phyloP scores from a whole-genome alignment of 108 stramenopile species.

The Cyclotella baltica region DNA sequence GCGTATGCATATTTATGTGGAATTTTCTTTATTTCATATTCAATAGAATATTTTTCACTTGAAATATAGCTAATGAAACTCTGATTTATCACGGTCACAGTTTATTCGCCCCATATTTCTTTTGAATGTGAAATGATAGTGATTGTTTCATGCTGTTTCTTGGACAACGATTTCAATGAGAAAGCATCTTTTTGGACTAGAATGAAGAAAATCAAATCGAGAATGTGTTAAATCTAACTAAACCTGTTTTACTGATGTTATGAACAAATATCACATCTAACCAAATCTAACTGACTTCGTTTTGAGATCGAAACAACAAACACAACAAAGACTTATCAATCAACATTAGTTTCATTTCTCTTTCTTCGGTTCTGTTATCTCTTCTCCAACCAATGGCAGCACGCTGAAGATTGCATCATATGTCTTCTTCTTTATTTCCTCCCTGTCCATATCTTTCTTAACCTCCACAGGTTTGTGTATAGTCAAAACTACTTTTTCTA shows the following conservation, averaged over 20 bases:
- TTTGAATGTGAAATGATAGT: too few relatives aligned
- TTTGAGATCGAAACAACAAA: neutral
- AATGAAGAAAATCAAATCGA: too few relatives aligned
- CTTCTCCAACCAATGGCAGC: conserved; percentile 60
- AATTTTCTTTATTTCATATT: conserved; percentile 1
- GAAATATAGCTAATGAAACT: conserved; percentile 1
- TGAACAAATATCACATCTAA: too few relatives aligned
- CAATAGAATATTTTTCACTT: conserved; percentile 1
- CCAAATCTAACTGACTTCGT: neutral
- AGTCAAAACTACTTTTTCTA: conserved; percentile 64
- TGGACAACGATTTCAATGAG: too few relatives aligned
- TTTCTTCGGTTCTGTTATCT: conserved; percentile 36
- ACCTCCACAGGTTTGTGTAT: conserved; percentile 67
- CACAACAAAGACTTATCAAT: neutral
- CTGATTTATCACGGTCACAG: neutral
- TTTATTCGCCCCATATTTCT: too few relatives aligned
- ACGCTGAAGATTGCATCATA: conserved; percentile 79
- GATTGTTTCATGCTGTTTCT: too few relatives aligned
- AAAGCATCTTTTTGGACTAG: too few relatives aligned
- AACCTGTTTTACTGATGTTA: too few relatives aligned
- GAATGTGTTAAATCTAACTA: too few relatives aligned
- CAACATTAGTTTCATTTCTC: conserved; percentile 13
- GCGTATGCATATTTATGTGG: neutral
- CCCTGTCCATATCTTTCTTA: conserved; percentile 61
- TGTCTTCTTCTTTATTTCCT: conserved; percentile 71